A percentile compares a stretch with the other conserved stretches of the same genome.
phyloP scores from a whole-genome alignment of 805 yeast genomes.

The Kurtzmaniella cleridarum region DNA sequence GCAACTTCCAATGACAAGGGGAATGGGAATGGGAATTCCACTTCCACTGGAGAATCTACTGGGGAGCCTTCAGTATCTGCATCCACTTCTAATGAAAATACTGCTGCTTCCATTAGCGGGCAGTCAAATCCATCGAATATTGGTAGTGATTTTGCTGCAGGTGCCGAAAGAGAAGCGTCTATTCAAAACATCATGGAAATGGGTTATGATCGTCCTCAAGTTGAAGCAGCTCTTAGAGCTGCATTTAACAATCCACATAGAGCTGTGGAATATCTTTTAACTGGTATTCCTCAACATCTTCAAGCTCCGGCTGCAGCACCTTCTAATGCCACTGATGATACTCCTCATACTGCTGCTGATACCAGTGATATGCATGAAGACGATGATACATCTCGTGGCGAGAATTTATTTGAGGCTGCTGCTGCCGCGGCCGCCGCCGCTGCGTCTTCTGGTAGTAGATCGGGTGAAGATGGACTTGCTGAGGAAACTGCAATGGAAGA shows the following conservation, averaged over 20 bases:
- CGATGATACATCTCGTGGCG: slow-evolving; percentile 25
- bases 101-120: slow-evolving; percentile 14
- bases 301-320: slow-evolving; percentile 21
- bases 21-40: no score
- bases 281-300: slow-evolving; percentile 76
- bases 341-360: slow-evolving; percentile 15
- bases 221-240: slow-evolving; percentile 85
- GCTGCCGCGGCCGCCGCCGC: slow-evolving; percentile 24
- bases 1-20: no score
- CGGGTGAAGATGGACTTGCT: slow-evolving; percentile 23
- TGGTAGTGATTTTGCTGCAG: slow-evolving; percentile 64
- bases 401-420: slow-evolving; percentile 53
- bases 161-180: slow-evolving; percentile 72
- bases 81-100: slow-evolving; percentile 6
- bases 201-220: slow-evolving; percentile 90
- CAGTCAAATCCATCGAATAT: slow-evolving; percentile 18
- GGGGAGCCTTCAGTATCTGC: no score
- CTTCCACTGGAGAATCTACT: no score
- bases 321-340: slow-evolving; percentile 11
- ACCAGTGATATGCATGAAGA: slow-evolving; percentile 12
- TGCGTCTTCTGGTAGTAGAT: slow-evolving; percentile 16
- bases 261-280: slow-evolving; percentile 90
- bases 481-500: slow-evolving; percentile 31
- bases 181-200: slow-evolving; percentile 83
- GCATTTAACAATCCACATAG: slow-evolving; percentile 97